Conservation (phyloP, 768 basidiomycete species). For the Tremella fuciformis region DNA sequence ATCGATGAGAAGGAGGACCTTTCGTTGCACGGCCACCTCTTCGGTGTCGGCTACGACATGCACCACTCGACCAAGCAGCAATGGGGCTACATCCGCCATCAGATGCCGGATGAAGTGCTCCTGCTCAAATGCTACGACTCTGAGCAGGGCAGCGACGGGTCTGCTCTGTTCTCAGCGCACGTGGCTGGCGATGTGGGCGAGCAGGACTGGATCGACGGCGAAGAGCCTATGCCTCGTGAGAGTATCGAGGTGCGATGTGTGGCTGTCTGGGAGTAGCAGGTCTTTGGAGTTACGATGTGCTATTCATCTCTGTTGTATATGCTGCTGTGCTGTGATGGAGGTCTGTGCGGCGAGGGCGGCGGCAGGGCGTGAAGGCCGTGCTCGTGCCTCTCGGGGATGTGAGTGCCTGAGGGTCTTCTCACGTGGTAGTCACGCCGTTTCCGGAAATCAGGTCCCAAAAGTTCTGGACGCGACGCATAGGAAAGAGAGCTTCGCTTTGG, state of each 20-base stretch:
- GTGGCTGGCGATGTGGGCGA: slow-evolving; percentile 26
- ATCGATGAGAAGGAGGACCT: slow-evolving; percentile 14
- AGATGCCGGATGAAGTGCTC: slow-evolving; percentile 36
- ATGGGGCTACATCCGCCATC: slow-evolving; percentile 38
- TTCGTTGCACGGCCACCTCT: slow-evolving; percentile 19
- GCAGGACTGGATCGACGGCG: slow-evolving; percentile 6
- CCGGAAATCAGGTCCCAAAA: no score
- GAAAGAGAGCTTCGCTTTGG: no score
- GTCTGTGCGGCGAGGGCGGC: no score
- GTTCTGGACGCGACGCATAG: no score
- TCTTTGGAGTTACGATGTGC: no score
- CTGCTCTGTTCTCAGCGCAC: slow-evolving; percentile 24
- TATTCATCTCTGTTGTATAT: no score
- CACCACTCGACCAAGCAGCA: slow-evolving; percentile 23
- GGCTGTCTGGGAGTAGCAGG: slow-evolving; percentile 8
- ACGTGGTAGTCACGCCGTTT: no score
- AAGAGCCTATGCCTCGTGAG: not conserved
- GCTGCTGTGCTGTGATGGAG: no score
- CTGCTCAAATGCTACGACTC: slow-evolving; percentile 38
- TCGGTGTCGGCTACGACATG: slow-evolving; percentile 26
- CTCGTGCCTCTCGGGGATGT: no score
- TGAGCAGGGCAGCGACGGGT: slow-evolving; percentile 21
- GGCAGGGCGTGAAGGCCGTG: no score
- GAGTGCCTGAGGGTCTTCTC: no score
- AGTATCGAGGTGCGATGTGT: slow-evolving; percentile 12